These are phyloP conservation scores for Jatropha curcas DNA, from an alignment of 345 rosid species.

Conservation along the genomic window DNA sequence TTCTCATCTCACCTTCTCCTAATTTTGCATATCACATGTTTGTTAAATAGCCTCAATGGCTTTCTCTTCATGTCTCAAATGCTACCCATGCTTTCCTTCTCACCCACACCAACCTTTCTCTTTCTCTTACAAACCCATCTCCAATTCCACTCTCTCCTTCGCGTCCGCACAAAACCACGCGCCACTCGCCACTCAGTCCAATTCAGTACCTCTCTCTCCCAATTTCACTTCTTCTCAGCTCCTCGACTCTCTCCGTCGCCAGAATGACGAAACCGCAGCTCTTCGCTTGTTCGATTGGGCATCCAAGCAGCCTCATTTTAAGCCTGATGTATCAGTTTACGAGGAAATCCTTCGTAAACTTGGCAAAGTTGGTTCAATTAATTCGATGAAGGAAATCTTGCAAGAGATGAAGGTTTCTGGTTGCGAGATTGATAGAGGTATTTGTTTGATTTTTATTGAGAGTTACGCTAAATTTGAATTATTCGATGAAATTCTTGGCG, in stretches of 20 bases:
- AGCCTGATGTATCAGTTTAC: conserved; percentile 51
- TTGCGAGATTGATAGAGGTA: conserved; percentile 43
- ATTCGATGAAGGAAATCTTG: conserved; percentile 56
- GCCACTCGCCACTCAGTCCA: conserved; percentile 33
- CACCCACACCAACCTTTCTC: conserved; percentile 26
- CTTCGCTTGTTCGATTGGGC: conserved; percentile 68
- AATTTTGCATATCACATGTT: conserved; percentile 9
- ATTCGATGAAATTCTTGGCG: conserved; percentile 51
- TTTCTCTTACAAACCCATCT: conserved; percentile 29
- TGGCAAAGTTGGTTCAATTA: conserved; percentile 65
- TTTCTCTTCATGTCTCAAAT: conserved; percentile 51
- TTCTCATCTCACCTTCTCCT: not conserved
- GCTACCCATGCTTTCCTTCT: conserved; percentile 48
- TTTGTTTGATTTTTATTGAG: conserved; percentile 55
- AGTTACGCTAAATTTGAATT: conserved; percentile 61
- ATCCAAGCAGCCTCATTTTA: conserved; percentile 73
- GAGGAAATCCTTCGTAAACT: conserved; percentile 69
- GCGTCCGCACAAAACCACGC: conserved; percentile 32
- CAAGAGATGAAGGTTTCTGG: conserved; percentile 52
- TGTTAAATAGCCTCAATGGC: conserved; percentile 44
- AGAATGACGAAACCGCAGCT: conserved; percentile 63
- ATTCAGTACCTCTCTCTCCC: conserved; percentile 34
- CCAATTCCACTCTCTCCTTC: conserved; percentile 35
- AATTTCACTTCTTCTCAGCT: conserved; percentile 68
- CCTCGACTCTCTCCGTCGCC: conserved; percentile 73